These are phyloP conservation scores for Tuber borchii DNA, from an alignment of 495 filamentous ascomycete species.

Conservation along the genomic window DNA sequence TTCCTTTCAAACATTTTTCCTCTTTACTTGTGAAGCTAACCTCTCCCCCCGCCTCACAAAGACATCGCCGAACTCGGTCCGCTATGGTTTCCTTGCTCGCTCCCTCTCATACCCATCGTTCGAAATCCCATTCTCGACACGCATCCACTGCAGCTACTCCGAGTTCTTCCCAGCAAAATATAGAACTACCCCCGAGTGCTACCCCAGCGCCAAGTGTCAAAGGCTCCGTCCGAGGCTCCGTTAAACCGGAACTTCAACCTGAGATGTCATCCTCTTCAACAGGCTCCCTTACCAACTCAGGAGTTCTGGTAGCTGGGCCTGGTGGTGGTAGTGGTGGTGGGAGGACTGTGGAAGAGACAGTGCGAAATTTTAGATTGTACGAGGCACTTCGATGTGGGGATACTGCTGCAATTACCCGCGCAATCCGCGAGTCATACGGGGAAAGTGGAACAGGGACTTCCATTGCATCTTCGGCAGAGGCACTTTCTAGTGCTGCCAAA, in stretches of 20 bases:
- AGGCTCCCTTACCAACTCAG: constrained; percentile 31
- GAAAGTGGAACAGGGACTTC: constrained; percentile 51
- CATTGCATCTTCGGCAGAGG: constrained; percentile 46
- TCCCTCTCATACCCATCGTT: constrained; percentile 20
- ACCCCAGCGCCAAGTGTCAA: constrained; percentile 11
- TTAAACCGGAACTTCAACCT: constrained; percentile 3
- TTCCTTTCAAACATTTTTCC: constrained; percentile 3
- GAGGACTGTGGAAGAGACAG: constrained; percentile 73
- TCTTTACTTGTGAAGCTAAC: constrained; percentile 1
- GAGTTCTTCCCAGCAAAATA: constrained; percentile 31
- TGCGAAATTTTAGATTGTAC: constrained; percentile 86
- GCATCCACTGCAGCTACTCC: constrained; percentile 27
- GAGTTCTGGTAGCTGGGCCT: constrained; percentile 24
- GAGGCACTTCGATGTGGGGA: constrained; percentile 86
- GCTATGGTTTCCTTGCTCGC: constrained; percentile 39
- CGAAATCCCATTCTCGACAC: constrained; percentile 35
- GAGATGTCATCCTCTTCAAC: constrained; percentile 15
- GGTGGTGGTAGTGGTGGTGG: constrained; percentile 18
- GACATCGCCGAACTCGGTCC: constrained; percentile 38
- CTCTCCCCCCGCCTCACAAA: constrained; percentile 14
- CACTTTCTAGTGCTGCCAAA: constrained; percentile 56
- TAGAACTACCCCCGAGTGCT: constrained; percentile 14
- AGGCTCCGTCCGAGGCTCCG: constrained; percentile 15
- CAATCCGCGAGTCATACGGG: constrained; percentile 61
- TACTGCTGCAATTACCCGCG: constrained; percentile 79